Evolutionary conservation across 306 rosid genomes (phyloP).

Genomic region (Cucumis melo): DNA sequence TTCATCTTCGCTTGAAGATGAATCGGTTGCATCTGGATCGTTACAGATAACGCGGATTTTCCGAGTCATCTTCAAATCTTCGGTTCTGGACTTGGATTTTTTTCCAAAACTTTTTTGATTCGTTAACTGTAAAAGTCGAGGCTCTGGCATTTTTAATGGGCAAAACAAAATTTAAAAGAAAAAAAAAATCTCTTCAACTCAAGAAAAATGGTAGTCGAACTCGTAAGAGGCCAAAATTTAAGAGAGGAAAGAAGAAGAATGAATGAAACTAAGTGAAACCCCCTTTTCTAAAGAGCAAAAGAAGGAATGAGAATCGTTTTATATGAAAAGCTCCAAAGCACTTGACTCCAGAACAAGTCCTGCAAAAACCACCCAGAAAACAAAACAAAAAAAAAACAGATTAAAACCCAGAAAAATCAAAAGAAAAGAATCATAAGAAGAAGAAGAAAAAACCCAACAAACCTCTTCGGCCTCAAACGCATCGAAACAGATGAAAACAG

Average conservation of each 20-base stretch:
- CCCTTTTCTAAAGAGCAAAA: slow-evolving; percentile 69
- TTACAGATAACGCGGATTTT: slow-evolving; percentile 41
- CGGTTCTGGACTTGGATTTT: neutral
- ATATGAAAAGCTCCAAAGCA: slow-evolving; percentile 56
- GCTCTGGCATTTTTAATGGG: neutral
- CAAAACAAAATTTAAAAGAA: neutral
- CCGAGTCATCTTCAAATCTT: slow-evolving; percentile 17
- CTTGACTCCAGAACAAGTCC: slow-evolving; percentile 63
- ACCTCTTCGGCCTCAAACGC: slow-evolving; percentile 83
- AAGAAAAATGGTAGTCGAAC: neutral
- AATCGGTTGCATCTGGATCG: slow-evolving; percentile 79
- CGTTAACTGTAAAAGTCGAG: neutral
- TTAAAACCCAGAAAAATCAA: neutral
- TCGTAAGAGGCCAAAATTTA: neutral
- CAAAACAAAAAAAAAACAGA: neutral
- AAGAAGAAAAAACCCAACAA: neutral
- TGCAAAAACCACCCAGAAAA: slow-evolving; percentile 14
- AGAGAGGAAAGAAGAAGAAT: neutral
- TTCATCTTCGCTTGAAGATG: slow-evolving; percentile 72
- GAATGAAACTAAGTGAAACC: slow-evolving; percentile 18
- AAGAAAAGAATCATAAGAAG: accelerated
- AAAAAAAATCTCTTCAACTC: neutral
- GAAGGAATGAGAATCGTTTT: slow-evolving; percentile 36
- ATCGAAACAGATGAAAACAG: slow-evolving; percentile 42
- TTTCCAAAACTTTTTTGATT: neutral